Conservation (phyloP, 768 basidiomycete species). For the Lyophyllum shimeji region DNA sequence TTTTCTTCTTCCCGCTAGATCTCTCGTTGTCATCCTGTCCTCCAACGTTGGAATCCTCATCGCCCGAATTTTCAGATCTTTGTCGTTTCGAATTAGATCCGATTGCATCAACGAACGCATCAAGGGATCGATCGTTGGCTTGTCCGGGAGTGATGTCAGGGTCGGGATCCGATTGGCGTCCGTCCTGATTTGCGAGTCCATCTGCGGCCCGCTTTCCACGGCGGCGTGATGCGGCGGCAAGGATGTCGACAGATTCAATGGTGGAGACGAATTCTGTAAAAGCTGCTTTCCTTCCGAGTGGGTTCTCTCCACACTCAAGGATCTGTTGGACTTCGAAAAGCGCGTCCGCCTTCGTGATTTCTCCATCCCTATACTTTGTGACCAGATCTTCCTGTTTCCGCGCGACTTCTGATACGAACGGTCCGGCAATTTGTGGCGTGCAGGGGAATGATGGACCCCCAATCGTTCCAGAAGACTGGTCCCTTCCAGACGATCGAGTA, state of each 20-base stretch:
- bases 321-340: not conserved
- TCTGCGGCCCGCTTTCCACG: not conserved
- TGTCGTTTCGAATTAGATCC: not conserved
- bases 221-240: not conserved
- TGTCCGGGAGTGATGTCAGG: not conserved
- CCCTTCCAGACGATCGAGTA: not conserved
- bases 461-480: not conserved
- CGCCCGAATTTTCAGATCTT: not conserved
- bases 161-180: not conserved
- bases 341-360: not conserved
- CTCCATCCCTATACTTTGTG: not conserved
- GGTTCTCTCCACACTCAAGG: not conserved
- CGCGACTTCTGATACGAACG: not conserved
- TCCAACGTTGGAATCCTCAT: not conserved
- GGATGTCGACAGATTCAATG: not conserved
- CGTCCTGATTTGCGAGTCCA: not conserved
- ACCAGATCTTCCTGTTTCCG: not conserved
- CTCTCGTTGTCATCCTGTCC: not conserved
- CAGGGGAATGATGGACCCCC: not conserved
- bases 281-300: not conserved
- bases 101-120: not conserved
- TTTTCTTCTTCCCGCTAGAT: not conserved
- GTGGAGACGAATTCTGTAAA: not conserved
- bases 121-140: not conserved
- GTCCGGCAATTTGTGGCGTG: not conserved